Evolutionary conservation across 164 flowering plant genomes (phyloP).

Genomic region (Magnolia officinalis): DNA sequence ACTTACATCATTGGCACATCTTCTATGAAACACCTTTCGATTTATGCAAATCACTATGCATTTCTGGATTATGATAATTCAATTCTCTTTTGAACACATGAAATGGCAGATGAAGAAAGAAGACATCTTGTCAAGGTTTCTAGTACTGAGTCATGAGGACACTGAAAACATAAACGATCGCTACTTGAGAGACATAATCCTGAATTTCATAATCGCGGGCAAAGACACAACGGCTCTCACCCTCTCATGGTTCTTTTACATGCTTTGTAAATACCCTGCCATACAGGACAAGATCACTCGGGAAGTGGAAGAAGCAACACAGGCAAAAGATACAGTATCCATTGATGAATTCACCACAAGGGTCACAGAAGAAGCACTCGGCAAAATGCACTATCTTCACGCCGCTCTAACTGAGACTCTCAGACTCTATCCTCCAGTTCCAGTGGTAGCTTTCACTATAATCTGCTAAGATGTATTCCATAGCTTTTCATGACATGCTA

Average conservation of each 20-base stretch:
- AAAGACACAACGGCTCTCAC: conserved; percentile 58
- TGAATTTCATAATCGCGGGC: conserved; percentile 63
- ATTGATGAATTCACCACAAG: conserved; percentile 34
- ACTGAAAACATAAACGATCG: conserved; percentile 42
- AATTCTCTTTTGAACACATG: background rate
- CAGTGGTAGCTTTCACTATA: conserved; percentile 43
- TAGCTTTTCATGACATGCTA: background rate
- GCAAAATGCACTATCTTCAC: conserved; percentile 79
- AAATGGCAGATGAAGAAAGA: conserved; percentile 24
- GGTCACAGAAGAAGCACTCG: conserved; percentile 51
- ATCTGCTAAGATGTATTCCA: background rate
- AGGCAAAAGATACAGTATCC: background rate
- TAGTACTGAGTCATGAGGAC: conserved; percentile 46
- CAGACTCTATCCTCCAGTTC: conserved; percentile 81
- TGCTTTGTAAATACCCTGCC: conserved; percentile 57
- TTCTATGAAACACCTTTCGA: no score
- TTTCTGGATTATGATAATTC: no score
- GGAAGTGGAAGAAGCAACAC: conserved; percentile 36
- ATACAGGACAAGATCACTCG: conserved; percentile 51
- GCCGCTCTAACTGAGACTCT: conserved; percentile 83
- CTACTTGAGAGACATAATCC: conserved; percentile 57
- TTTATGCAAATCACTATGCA: no score
- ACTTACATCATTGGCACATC: no score
- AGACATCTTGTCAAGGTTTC: conserved; percentile 65
- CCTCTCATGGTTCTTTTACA: conserved; percentile 66